Conservation (phyloP, 495 filamentous ascomycete genomes). For the Penicillium steckii region DNA sequence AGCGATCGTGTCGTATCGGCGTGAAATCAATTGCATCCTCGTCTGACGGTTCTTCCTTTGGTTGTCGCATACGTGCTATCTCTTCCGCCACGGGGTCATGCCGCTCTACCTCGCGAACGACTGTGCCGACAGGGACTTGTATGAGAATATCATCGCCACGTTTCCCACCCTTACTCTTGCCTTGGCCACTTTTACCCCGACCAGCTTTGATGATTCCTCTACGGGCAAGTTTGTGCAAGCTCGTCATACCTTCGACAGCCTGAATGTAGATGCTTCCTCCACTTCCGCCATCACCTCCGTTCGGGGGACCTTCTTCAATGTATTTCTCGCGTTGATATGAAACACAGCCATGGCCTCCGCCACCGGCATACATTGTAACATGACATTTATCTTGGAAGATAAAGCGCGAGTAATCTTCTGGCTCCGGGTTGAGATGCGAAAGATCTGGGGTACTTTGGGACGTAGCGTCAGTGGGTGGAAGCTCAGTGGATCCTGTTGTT, state of each 20-base stretch:
- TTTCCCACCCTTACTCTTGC: conserved; percentile 74
- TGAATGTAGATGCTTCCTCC: conserved; percentile 95
- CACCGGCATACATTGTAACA: conserved; percentile 70
- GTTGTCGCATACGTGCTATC: conserved; percentile 31
- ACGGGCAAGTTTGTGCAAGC: conserved; percentile 86
- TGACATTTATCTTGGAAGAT: conserved; percentile 85
- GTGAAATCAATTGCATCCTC: conserved; percentile 28
- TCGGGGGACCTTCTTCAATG: conserved; percentile 84
- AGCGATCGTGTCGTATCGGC: conserved; percentile 60
- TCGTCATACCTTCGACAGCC: conserved; percentile 84
- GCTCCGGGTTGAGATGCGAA: conserved; percentile 71
- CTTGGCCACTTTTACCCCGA: conserved; percentile 80
- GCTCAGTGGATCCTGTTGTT: conserved; percentile 26
- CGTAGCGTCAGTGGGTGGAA: conserved; percentile 8
- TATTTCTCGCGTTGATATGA: conserved; percentile 91
- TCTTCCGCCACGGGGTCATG: conserved; percentile 75
- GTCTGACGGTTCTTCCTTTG: conserved; percentile 24
- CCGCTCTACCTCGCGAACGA: conserved; percentile 77
- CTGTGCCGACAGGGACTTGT: conserved; percentile 88
- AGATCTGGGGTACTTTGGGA: conserved; percentile 29
- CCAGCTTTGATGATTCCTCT: conserved; percentile 73
- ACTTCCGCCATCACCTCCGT: conserved; percentile 90
- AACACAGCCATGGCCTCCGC: conserved; percentile 87
- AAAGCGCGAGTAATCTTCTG: conserved; percentile 76
- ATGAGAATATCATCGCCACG: conserved; percentile 85